Conservation (phyloP, 345 rosid genomes). For the Hypericum perforatum region DNA sequence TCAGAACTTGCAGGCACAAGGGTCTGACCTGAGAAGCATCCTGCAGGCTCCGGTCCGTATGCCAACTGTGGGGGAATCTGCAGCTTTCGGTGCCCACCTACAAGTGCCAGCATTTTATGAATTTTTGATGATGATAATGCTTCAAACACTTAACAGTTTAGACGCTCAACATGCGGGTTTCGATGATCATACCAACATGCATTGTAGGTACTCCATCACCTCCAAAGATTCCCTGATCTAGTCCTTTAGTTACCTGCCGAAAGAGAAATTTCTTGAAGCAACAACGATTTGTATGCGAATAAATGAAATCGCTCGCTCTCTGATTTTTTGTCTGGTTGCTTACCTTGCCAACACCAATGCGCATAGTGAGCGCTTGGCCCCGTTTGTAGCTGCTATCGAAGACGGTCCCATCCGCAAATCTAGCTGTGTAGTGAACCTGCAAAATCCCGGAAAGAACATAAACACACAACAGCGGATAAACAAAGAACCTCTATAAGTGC, state of each 20-base stretch:
- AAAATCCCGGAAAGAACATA: not conserved
- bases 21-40: constrained; percentile 72
- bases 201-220: constrained; percentile 92
- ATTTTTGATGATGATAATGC: constrained; percentile 1
- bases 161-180: not conserved
- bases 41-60: constrained; percentile 96
- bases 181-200: constrained; percentile 51
- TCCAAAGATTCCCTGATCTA: constrained; percentile 89
- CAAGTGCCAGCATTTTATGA: constrained; percentile 2
- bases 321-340: no score
- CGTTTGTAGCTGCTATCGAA: constrained; percentile 96
- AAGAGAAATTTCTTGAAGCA: no score
- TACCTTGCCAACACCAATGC: constrained; percentile 91
- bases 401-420: constrained; percentile 79
- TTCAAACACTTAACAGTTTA: not conserved
- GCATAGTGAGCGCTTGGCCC: constrained; percentile 85
- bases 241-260: constrained; percentile 81
- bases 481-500: no score
- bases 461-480: no score
- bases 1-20: no score
- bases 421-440: constrained; percentile 83
- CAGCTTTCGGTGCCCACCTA: constrained; percentile 85
- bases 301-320: no score
- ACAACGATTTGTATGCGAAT: no score
- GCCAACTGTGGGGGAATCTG: constrained; percentile 81